Base-by-base conservation (phyloP, 257 asterid species). In the Solanum etuberosum region DNA sequence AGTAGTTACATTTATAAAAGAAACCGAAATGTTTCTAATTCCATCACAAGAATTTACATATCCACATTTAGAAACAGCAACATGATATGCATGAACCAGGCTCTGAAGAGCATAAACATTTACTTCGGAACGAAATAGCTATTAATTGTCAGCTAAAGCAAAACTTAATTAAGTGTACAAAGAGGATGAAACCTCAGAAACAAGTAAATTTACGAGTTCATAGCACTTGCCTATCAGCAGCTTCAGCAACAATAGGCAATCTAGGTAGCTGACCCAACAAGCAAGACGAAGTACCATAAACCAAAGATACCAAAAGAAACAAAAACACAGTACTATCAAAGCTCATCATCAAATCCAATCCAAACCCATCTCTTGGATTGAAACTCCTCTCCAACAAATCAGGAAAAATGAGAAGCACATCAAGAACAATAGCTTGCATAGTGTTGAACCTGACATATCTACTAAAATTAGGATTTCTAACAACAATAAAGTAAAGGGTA, bases 381-480 rank as follows among this genome's bases (percentile, higher is more conserved):
- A 92, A 97, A 35, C 89, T 86, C 93, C 99, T 92, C 93, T 96
- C 99, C 92, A 97, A 61, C 10, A 97, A 93, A 90, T 96, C 99
- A 16, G 99, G 99, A 73, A 97, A 96, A 7, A 97, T 97, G 93
- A 97, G 85, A 10, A 97, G 93, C 91, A 97, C 98, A 54, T 97
- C 98, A 34, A 97, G 99, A 68, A 95, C 99, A 43, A 97, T 94
- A 25, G 99, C 98, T 93, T 97, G 99, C 99, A 97, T 97, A 29
- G 98, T 95, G 38, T 97, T 97, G 91, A 97, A 97, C 90, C 99
- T 88, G 86, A 97, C 99, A 63, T 95, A 97, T 91, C 95, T 94
- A 51, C 98, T 97, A 91, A 97, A 97, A 83, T 95, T 97, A n/a
- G 86, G 87, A 71, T 97, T 97, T 91, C 99, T 92, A 14, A 96